Percentiles rank a stretch among this genome's conserved stretches.
These are phyloP conservation scores for Cryptococcus sp. DNA, from an alignment of 1,284 basidiomycete species.

Conservation along the genomic window DNA sequence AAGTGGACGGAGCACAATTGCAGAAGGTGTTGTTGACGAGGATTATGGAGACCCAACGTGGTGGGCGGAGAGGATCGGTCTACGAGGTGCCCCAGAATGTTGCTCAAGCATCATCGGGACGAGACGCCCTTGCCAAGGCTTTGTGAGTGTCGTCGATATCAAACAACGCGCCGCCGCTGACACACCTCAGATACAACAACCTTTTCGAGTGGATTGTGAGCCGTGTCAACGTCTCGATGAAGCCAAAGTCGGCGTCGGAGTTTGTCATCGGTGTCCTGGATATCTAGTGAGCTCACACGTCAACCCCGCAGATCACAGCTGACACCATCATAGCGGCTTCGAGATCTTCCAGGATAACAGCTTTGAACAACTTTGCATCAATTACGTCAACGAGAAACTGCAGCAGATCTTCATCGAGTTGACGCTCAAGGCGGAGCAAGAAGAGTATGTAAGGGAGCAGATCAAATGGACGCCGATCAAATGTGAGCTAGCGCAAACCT, in stretches of 20 bases:
- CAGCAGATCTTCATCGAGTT: constrained; percentile 99
- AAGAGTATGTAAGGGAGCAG: constrained; percentile 97
- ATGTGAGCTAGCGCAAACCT: constrained; percentile 50
- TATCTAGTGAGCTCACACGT: constrained; percentile 65
- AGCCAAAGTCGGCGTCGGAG: constrained; percentile 70
- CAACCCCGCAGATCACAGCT: constrained; percentile 21
- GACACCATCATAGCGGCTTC: constrained; percentile 61
- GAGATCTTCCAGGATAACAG: constrained; percentile 97
- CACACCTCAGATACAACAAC: constrained; percentile 73
- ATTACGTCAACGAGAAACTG: constrained; percentile 99
- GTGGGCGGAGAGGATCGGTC: constrained; percentile 82
- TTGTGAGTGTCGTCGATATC: constrained; percentile 54
- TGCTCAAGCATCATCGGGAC: constrained; percentile 81
- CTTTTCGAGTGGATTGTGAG: constrained; percentile 99
- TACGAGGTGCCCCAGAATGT: constrained; percentile 97
- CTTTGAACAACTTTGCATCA: constrained; percentile 99
- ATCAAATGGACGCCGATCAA: constrained; percentile 99
- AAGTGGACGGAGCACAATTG: constrained; percentile 74
- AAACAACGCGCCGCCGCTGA: background rate
- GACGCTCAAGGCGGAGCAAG: constrained; percentile 98
- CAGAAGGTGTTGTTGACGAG: constrained; percentile 84
- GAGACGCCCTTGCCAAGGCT: constrained; percentile 93
- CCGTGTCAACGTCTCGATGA: constrained; percentile 95
- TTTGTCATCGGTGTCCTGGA: constrained; percentile 96
- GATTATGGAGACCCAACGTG: constrained; percentile 89